Base-by-base conservation (phyloP, 306 rosid genomes). In the Acacia confusa region DNA sequence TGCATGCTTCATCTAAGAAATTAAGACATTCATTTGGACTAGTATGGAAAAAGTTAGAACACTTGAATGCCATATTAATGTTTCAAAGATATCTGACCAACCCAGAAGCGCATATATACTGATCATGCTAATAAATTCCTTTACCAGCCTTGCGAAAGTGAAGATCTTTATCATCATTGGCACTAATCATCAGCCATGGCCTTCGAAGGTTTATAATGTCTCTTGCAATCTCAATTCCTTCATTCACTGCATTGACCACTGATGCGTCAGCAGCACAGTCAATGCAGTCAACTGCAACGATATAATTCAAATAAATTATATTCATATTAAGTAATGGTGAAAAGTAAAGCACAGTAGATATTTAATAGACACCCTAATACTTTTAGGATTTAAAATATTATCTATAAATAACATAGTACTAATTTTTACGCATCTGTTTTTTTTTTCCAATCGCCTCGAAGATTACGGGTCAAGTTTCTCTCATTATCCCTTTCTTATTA, bases 261-360 rank as follows among this genome's bases (percentile, higher is more conserved):
- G 98, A 88, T 41, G 82, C 91, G 83, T 94, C 98, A 75, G 98
- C 98, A 20, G 98, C 97, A 75, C 97, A 94, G 84, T 94, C 98
- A 90, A 91, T 94, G 89, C 98, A 92, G 82, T 94, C 97, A 85
- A 94, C 98, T 94, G 92, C 92, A 90, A 78, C 80, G 19, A 70
- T 19, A 66, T 17, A 84, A 74, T 63, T 81, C 79, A 81, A 60
- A 78, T 73, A 22, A 27, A 73, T 28, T 28, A 6, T 16, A 36
- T 43, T 9, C 19, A 65, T 72, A 28, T 40, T 40, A 13, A 36
- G 9, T 15, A 30, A 32, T 17, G 57, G 45, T 13, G 58, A 48
- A 13, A 66, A 32, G 2, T 17, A 70, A 58, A 43, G 32, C 45
- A 17, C 41, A 78, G 53, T 11, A 12, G 55, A 43, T 6, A 44